Conservation (phyloP, 2,329 filamentous ascomycete genomes). For the Eutypella sp. region DNA sequence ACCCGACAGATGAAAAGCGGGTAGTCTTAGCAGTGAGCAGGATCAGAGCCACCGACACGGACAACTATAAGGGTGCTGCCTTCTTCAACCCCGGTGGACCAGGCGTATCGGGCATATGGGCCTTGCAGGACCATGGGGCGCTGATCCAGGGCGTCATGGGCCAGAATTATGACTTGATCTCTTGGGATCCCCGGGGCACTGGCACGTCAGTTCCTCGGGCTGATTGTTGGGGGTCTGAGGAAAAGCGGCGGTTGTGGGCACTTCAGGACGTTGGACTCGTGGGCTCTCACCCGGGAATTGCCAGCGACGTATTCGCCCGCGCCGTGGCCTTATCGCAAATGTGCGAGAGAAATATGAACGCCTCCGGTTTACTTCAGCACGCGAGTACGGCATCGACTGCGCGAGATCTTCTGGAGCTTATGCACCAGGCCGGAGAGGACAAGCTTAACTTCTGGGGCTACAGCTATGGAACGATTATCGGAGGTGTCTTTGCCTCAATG, state of each 20-base stretch:
- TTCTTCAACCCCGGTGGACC: conserved; percentile 41
- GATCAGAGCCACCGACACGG: conserved; percentile 25
- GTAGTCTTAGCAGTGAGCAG: conserved; percentile 34
- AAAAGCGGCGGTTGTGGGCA: conserved; percentile 38
- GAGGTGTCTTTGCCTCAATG: conserved; percentile 47
- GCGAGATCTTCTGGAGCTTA: conserved; percentile 43
- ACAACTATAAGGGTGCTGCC: conserved; percentile 27
- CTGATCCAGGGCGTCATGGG: conserved; percentile 41
- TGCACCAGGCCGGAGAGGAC: conserved; percentile 34
- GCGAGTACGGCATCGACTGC: conserved; percentile 40
- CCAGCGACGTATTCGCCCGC: conserved; percentile 41
- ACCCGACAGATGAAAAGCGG: conserved; percentile 27
- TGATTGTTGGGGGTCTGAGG: conserved; percentile 44
- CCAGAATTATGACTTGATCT: conserved; percentile 37
- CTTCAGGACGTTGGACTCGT: conserved; percentile 39
- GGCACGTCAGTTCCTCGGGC: conserved; percentile 45
- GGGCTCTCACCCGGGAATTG: conserved; percentile 41
- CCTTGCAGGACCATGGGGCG: conserved; percentile 26
- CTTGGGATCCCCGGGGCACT: conserved; percentile 48
- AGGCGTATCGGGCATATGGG: conserved; percentile 41
- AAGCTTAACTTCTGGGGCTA: conserved; percentile 50
- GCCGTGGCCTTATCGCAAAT: conserved; percentile 35
- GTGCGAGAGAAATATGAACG: conserved; percentile 36
- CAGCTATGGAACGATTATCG: conserved; percentile 50
- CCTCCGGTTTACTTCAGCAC: conserved; percentile 34